phyloP scores from a whole-genome alignment of 192 early-diverging fungal species.

The Helicostylum pulchrum region DNA sequence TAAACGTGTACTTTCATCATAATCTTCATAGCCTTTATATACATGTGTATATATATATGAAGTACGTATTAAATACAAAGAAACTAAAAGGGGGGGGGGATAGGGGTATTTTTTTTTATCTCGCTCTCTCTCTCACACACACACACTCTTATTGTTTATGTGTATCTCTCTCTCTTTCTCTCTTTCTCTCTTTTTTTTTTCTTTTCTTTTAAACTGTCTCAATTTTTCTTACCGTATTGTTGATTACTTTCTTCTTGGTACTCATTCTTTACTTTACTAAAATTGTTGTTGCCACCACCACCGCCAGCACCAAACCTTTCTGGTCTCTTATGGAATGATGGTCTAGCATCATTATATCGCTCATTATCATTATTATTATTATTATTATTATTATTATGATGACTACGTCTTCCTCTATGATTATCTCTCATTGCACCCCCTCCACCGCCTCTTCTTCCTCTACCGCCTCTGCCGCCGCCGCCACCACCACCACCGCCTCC shows the following conservation, averaged over 20 bases:
- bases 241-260: conserved; percentile 2
- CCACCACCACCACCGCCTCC: background rate
- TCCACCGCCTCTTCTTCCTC: conserved; percentile 12
- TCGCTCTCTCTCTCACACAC: background rate
- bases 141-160: too few relatives aligned
- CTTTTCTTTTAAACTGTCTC: background rate
- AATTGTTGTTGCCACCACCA: background rate
- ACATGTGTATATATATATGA: background rate
- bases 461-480: background rate
- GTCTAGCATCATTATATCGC: conserved; percentile 2
- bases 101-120: background rate
- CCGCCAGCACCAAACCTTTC: background rate
- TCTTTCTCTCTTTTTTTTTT: background rate
- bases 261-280: background rate
- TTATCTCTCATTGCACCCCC: background rate
- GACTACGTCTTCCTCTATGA: background rate
- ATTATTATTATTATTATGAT: conserved; percentile 6
- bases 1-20: conserved; percentile 12
- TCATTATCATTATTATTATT: conserved; percentile 4
- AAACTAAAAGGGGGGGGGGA: too few relatives aligned
- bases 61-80: background rate
- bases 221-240: conserved; percentile 8
- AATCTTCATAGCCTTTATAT: background rate
- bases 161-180: conserved; percentile 3
- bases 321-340: conserved; percentile 3